Evolutionary conservation across 129 eudicot genomes (phyloP), one percentile per base, ranked within the genome.

Genomic region (Flaveria linearis): DNA sequence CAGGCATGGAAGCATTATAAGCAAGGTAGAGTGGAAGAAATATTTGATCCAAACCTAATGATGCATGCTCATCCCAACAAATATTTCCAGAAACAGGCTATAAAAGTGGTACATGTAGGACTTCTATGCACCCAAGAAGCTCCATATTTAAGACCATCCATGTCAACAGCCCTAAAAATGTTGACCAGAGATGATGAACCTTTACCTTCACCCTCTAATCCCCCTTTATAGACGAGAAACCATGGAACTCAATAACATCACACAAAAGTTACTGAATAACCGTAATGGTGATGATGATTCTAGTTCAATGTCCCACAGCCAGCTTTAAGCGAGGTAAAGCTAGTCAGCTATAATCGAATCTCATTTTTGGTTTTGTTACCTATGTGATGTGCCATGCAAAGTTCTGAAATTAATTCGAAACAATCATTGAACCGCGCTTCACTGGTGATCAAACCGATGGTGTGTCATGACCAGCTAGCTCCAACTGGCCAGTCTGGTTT

Each of bases 211-310:
- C 92, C 97, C 9, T 77, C 89, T 22, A 83, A 76, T 62, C 96
- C 96, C 39, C 96, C 97, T 80, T 89, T 74, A 60, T 84, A 71
- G 93, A 92, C 14, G 93, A 92, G 62, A 80, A 42, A 87, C 91
- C 53, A 87, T 85, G 91, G 91, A 87, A 42, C 81, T 89, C 11
- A 84, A 89, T 47, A 83, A 80, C 62, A 57, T 72, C 18, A 72
- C 87, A 25, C 83, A 78, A 39, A 80, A 46, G 66, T 42, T 69
- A 56, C 69, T 79, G 72, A 18, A 77, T 55, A 41, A 76, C 26
- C 17, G 3, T 41, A 9, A 69, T 4, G 52, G 36, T 23, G 81
- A 61, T 15, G 52, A 79, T 15, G 52, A 79, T 73, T 80, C 84
- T 65, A 76, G 60, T 43, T 91, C 97, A 18, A 63, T 85, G 5